Percentiles rank a stretch among this genome's conserved stretches.
Evolutionary conservation across 2,329 filamentous ascomycete species (phyloP).

Genomic region (Fusarium domesticum): DNA sequence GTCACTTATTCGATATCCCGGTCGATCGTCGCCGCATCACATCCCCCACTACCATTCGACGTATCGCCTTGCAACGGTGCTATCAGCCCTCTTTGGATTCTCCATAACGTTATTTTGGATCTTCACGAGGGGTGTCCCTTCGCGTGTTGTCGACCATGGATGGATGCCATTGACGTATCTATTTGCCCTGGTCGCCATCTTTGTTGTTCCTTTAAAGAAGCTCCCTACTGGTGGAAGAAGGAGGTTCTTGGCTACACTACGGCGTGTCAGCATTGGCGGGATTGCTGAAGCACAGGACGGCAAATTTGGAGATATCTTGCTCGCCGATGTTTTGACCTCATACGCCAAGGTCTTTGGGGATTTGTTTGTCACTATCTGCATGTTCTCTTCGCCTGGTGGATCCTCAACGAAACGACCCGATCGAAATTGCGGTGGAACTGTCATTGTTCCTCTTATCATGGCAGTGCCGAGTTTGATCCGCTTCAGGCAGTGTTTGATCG

Average conservation of each 20-base stretch:
- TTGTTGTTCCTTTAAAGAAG: slow-evolving; percentile 69
- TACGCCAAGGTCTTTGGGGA: slow-evolving; percentile 92
- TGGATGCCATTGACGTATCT: slow-evolving; percentile 86
- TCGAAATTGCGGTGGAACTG: slow-evolving; percentile 73
- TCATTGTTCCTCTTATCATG: slow-evolving; percentile 81
- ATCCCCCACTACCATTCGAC: slow-evolving; percentile 75
- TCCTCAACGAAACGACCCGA: slow-evolving; percentile 79
- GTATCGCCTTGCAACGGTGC: slow-evolving; percentile 77
- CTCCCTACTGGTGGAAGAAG: slow-evolving; percentile 67
- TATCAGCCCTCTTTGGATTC: slow-evolving; percentile 66
- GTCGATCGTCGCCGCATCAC: slow-evolving; percentile 66
- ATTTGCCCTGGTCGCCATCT: slow-evolving; percentile 64
- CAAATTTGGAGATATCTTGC: slow-evolving; percentile 89
- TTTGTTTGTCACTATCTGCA: slow-evolving; percentile 83
- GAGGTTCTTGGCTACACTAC: slow-evolving; percentile 71
- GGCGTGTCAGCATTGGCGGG: slow-evolving; percentile 78
- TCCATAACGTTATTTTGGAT: slow-evolving; percentile 83
- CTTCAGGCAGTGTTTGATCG: slow-evolving; percentile 85
- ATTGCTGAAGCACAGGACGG: slow-evolving; percentile 83
- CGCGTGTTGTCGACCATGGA: slow-evolving; percentile 73
- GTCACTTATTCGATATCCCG: slow-evolving; percentile 79
- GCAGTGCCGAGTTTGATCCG: slow-evolving; percentile 81
- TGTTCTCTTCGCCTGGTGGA: slow-evolving; percentile 72
- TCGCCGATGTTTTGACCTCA: slow-evolving; percentile 91
- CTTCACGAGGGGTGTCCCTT: slow-evolving; percentile 67